These are phyloP conservation scores for Oryza glaberrima DNA, from an alignment of 176 grass and related monocot genomes.

Conservation along the genomic window DNA sequence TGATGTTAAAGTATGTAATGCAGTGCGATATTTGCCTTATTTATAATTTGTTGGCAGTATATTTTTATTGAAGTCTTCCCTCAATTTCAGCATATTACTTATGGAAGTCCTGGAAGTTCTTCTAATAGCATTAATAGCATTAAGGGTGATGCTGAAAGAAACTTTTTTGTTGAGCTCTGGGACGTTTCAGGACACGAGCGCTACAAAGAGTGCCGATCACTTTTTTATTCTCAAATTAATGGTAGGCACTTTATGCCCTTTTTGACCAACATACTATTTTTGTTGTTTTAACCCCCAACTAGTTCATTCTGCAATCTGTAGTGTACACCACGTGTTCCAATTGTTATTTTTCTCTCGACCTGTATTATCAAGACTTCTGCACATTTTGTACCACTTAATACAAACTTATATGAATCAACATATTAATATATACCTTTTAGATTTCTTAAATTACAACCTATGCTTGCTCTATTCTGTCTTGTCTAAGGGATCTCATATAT, in stretches of 20 bases:
- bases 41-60: conserved; percentile 3
- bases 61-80: conserved; percentile 39
- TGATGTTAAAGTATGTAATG: conserved; percentile 65
- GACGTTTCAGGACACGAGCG: conserved; percentile 93
- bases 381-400: conserved; percentile 16
- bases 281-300: background rate
- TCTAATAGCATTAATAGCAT: conserved; percentile 48
- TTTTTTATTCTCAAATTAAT: conserved; percentile 96
- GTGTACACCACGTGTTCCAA: background rate
- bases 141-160: conserved; percentile 75
- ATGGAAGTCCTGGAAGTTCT: conserved; percentile 71
- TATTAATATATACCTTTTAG: background rate
- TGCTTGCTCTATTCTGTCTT: background rate
- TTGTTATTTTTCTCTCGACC: background rate
- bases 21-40: background rate
- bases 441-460: conserved; percentile 21
- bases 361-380: background rate
- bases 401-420: background rate
- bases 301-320: conserved; percentile 8
- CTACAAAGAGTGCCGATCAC: conserved; percentile 84
- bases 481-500: conserved; percentile 6
- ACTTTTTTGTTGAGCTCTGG: conserved; percentile 99
- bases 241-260: conserved; percentile 50
- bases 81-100: conserved; percentile 84
- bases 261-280: conserved; percentile 9